phyloP scores from a whole-genome alignment of 208 protist species.

The Leishmania turanica region DNA sequence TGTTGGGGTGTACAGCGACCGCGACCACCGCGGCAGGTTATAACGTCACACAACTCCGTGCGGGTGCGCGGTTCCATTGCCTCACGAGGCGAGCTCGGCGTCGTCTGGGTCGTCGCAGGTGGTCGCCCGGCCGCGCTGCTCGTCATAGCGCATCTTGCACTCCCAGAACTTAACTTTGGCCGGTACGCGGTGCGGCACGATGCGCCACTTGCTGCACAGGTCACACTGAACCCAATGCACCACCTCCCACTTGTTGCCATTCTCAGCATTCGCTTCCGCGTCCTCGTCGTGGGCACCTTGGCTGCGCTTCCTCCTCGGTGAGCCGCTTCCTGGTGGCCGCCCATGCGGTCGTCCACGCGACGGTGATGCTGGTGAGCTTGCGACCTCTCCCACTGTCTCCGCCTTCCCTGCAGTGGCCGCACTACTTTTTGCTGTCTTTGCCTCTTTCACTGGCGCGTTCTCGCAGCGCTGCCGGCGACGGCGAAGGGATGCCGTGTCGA shows the following conservation, averaged over 20 bases:
- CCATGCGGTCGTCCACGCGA: neutral
- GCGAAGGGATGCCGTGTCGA: neutral
- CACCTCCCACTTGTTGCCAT: constrained; percentile 31
- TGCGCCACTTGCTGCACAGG: constrained; percentile 80
- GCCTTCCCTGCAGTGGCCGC: neutral
- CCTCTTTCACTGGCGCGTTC: neutral
- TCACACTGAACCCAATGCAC: constrained; percentile 89
- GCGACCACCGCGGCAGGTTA: neutral
- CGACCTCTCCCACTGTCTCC: neutral
- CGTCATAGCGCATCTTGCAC: constrained; percentile 69
- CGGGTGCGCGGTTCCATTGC: neutral
- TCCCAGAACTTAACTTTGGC: constrained; percentile 49
- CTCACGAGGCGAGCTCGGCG: constrained; percentile 36
- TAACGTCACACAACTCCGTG: neutral
- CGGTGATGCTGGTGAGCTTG: neutral
- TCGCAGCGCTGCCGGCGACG: constrained; percentile 7
- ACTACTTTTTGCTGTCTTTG: neutral
- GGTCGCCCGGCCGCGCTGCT: constrained; percentile 26
- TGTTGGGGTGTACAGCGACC: neutral
- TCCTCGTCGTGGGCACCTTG: neutral
- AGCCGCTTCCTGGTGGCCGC: neutral
- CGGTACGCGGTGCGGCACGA: constrained; percentile 57
- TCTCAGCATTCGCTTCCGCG: neutral
- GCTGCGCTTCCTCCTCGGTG: neutral
- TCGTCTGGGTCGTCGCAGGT: constrained; percentile 78